phyloP scores from a whole-genome alignment of 2,329 filamentous ascomycete species.

The Coniochaeta ligniaria region DNA sequence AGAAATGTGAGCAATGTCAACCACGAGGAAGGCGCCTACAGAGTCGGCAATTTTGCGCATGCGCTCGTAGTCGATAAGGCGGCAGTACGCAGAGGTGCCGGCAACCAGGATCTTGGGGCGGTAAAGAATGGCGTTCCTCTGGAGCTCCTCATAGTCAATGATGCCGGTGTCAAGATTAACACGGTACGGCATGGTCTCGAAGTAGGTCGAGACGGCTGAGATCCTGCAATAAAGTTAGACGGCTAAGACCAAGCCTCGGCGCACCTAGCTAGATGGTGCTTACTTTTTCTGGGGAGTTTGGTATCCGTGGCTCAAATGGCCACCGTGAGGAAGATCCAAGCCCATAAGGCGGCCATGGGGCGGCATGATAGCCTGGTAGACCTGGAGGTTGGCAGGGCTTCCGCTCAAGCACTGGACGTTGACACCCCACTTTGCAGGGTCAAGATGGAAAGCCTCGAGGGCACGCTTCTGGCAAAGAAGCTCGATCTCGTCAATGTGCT shows the following conservation, averaged over 20 bases:
- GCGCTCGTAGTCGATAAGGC: constrained; percentile 90
- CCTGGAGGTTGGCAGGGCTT: constrained; percentile 93
- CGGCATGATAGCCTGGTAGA: constrained; percentile 96
- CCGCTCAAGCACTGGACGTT: constrained; percentile 94
- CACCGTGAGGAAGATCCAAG: constrained; percentile 87
- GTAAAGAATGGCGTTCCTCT: constrained; percentile 86
- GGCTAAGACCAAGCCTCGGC: neutral
- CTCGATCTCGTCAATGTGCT: constrained; percentile 97
- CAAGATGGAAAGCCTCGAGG: constrained; percentile 82
- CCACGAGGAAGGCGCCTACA: constrained; percentile 88
- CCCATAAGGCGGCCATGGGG: constrained; percentile 96
- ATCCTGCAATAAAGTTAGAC: constrained; percentile 46
- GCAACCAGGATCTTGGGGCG: constrained; percentile 94
- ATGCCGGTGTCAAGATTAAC: constrained; percentile 84
- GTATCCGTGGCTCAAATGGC: constrained; percentile 94
- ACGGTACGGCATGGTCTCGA: constrained; percentile 96
- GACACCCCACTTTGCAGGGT: constrained; percentile 90
- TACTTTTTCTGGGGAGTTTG: constrained; percentile 91
- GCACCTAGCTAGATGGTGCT: constrained; percentile 20
- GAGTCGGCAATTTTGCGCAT: constrained; percentile 95
- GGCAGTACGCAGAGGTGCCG: constrained; percentile 96
- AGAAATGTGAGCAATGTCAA: constrained; percentile 98
- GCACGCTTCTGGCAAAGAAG: constrained; percentile 90
- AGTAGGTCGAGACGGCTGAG: constrained; percentile 96
- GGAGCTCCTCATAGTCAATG: constrained; percentile 92